A percentile compares a stretch with the other conserved stretches of the same genome.
Evolutionary conservation across 169 alveolate species (phyloP).

Genomic region (Amoebophrya sp.): DNA sequence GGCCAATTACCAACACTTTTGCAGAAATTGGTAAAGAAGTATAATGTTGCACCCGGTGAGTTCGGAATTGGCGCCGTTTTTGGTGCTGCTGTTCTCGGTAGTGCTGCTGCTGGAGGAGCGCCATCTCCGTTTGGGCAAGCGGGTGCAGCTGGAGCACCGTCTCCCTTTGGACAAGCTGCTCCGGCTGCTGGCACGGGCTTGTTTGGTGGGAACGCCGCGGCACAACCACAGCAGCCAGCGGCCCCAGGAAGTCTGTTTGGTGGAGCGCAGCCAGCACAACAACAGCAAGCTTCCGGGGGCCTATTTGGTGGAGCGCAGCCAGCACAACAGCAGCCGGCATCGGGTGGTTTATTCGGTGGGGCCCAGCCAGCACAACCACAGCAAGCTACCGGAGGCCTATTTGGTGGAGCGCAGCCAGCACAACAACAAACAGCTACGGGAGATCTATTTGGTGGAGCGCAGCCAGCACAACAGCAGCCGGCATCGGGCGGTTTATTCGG

Average conservation of each 20-base stretch:
- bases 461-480: neutral
- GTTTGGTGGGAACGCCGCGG: too few relatives aligned
- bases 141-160: too few relatives aligned
- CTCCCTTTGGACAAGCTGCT: too few relatives aligned
- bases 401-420: neutral
- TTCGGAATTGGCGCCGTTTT: too few relatives aligned
- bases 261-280: neutral
- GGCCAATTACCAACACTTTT: neutral
- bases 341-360: neutral
- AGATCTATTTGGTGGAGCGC: neutral
- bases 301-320: neutral
- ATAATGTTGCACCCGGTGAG: neutral
- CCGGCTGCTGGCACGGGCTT: too few relatives aligned
- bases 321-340: neutral
- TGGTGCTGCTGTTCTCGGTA: neutral
- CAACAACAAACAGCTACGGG: too few relatives aligned
- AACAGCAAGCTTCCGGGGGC: neutral
- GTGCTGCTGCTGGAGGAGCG: too few relatives aligned
- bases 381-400: neutral
- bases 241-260: neutral
- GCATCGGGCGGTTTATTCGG: neutral
- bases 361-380: neutral
- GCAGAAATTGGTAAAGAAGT: neutral
- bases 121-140: too few relatives aligned
- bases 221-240: too few relatives aligned